Percentiles rank a stretch among this genome's conserved stretches.
phyloP scores from a whole-genome alignment of 2,329 filamentous ascomycete species.

The Neophaeococcomyces aloes region DNA sequence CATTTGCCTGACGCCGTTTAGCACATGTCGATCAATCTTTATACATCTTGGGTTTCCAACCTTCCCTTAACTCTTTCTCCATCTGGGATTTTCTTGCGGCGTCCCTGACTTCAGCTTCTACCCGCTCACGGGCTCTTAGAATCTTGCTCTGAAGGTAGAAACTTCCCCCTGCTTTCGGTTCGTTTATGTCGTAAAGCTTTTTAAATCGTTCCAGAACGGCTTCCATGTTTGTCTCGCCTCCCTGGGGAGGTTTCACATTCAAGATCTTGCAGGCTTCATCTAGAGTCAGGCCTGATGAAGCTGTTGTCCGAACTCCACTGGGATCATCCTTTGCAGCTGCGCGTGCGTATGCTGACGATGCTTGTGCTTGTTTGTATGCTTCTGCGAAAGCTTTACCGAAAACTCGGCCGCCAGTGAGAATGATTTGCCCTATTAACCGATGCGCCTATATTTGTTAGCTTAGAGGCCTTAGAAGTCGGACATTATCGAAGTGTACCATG shows the following conservation, averaged over 20 bases:
- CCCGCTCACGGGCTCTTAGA: slow-evolving; percentile 75
- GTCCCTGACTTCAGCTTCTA: slow-evolving; percentile 75
- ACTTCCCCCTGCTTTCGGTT: slow-evolving; percentile 88
- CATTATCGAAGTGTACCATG: no score
- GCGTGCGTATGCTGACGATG: slow-evolving; percentile 70
- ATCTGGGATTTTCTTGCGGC: slow-evolving; percentile 58
- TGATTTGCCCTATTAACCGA: slow-evolving; percentile 85
- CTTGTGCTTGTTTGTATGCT: slow-evolving; percentile 90
- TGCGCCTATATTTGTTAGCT: slow-evolving; percentile 57
- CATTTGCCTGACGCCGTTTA: slow-evolving; percentile 19
- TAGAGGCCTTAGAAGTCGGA: neutral
- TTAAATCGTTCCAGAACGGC: slow-evolving; percentile 82
- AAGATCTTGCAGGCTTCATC: slow-evolving; percentile 96
- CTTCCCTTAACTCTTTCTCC: slow-evolving; percentile 70
- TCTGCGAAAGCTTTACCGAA: slow-evolving; percentile 86
- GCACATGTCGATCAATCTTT: slow-evolving; percentile 56
- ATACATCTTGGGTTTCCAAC: slow-evolving; percentile 92
- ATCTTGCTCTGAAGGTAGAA: slow-evolving; percentile 99
- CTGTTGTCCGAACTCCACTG: slow-evolving; percentile 41
- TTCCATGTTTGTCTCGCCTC: slow-evolving; percentile 66
- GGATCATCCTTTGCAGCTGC: slow-evolving; percentile 52
- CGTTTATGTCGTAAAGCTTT: slow-evolving; percentile 84
- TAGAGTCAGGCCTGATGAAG: slow-evolving; percentile 69
- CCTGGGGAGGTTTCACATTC: slow-evolving; percentile 80
- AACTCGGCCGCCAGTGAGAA: slow-evolving; percentile 81